Conservation (phyloP, 768 basidiomycete species). For the Candolleomyces aberdarensis region DNA sequence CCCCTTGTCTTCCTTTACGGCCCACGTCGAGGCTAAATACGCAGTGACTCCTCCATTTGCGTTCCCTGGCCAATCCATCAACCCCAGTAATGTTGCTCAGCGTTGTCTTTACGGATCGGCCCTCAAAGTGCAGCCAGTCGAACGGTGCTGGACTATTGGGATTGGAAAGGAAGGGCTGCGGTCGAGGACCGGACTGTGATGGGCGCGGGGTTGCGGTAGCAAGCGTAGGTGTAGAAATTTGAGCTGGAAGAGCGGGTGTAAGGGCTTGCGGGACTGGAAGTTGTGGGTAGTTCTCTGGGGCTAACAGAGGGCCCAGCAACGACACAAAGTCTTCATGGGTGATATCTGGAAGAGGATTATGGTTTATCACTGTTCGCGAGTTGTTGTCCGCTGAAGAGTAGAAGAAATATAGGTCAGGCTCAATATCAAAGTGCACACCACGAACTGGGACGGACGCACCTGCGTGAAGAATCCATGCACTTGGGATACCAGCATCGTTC, state of each 20-base stretch:
- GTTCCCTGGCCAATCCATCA: slow-evolving; percentile 78
- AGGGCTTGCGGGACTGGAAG: slow-evolving; percentile 21
- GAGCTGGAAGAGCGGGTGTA: slow-evolving; percentile 24
- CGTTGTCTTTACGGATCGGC: slow-evolving; percentile 76
- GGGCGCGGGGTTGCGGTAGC: slow-evolving; percentile 31
- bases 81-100: slow-evolving; percentile 74
- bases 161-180: slow-evolving; percentile 32
- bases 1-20: slow-evolving; percentile 68
- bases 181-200: slow-evolving; percentile 26
- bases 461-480: slow-evolving; percentile 78
- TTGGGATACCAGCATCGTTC: slow-evolving; percentile 70
- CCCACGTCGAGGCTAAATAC: slow-evolving; percentile 82
- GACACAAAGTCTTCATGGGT: slow-evolving; percentile 86
- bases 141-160: slow-evolving; percentile 72
- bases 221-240: slow-evolving; percentile 33
- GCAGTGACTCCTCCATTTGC: slow-evolving; percentile 80
- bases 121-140: slow-evolving; percentile 87
- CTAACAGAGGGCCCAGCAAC: slow-evolving; percentile 74
- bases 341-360: slow-evolving; percentile 84
- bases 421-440: slow-evolving; percentile 15
- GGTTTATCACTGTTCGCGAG: slow-evolving; percentile 72
- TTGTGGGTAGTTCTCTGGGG: slow-evolving; percentile 72
- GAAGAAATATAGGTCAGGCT: neutral
- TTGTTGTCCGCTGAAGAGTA: slow-evolving; percentile 47
- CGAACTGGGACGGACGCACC: slow-evolving; percentile 29